Evolutionary conservation across 345 rosid species (phyloP).

Genomic region (Populus deltoides): DNA sequence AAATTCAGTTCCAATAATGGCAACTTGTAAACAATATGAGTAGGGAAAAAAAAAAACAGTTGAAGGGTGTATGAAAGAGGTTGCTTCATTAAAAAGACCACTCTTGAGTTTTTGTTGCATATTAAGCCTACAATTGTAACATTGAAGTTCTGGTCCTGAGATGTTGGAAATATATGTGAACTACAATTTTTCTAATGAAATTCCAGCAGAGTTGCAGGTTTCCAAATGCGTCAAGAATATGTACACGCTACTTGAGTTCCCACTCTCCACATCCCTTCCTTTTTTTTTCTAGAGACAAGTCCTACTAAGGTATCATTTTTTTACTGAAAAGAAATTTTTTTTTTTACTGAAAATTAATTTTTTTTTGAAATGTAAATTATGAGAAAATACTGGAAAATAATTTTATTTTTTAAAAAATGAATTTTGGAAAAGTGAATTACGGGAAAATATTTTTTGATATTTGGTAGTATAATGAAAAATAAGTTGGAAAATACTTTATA

Average conservation of each 20-base stretch:
- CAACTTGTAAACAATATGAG: conserved; percentile 10
- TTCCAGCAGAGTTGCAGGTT: not conserved
- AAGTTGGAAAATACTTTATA: too few relatives aligned
- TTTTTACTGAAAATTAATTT: too few relatives aligned
- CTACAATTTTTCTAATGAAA: conserved; percentile 4
- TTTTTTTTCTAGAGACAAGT: too few relatives aligned
- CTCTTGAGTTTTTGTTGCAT: conserved; percentile 20
- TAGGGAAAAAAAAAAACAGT: not conserved
- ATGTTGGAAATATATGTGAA: conserved; percentile 16
- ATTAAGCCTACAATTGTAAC: conserved; percentile 16
- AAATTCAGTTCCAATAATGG: conserved; percentile 7
- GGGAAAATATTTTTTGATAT: too few relatives aligned
- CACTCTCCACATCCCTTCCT: not conserved
- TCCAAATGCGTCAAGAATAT: not conserved
- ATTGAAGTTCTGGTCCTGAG: conserved; percentile 13
- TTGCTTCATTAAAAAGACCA: not conserved
- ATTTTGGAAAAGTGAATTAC: too few relatives aligned
- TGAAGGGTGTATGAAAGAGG: conserved; percentile 5
- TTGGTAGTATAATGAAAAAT: too few relatives aligned
- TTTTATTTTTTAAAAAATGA: too few relatives aligned
- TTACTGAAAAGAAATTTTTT: too few relatives aligned
- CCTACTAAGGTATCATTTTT: too few relatives aligned
- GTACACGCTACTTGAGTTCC: not conserved
- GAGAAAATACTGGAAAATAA: too few relatives aligned
- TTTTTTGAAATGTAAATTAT: too few relatives aligned